phyloP scores from a whole-genome alignment of 2,329 filamentous ascomycete genomes.

The Aspergillus hortae region DNA sequence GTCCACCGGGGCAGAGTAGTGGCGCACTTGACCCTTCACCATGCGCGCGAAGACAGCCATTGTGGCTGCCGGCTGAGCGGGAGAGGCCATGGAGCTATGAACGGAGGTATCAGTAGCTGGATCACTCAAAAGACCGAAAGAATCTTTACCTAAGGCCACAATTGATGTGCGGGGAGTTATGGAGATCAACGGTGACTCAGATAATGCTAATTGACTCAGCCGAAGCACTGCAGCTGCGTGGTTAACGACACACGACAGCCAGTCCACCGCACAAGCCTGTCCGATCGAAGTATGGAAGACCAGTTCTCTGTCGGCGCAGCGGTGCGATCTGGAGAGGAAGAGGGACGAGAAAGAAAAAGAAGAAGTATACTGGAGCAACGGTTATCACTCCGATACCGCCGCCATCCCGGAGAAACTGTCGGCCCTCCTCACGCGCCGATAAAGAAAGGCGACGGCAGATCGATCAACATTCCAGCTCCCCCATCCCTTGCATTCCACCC shows the following conservation, averaged over 20 bases:
- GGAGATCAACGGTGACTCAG: neutral
- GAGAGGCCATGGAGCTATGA: slow-evolving; percentile 20
- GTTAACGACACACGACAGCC: neutral
- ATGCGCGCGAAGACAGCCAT: slow-evolving; percentile 35
- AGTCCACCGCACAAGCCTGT: neutral
- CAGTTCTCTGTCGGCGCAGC: neutral
- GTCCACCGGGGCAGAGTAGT: slow-evolving; percentile 46
- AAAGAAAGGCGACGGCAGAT: slow-evolving; percentile 7
- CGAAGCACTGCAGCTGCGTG: neutral
- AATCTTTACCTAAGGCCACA: neutral
- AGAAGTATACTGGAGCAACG: slow-evolving; percentile 1
- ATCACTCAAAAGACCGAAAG: neutral
- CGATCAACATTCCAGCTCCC: slow-evolving; percentile 13
- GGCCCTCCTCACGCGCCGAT: slow-evolving; percentile 16
- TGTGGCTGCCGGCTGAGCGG: slow-evolving; percentile 24
- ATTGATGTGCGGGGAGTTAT: neutral
- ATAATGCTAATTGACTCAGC: slow-evolving; percentile 6
- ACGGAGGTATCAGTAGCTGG: neutral
- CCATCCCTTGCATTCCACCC: slow-evolving; percentile 23
- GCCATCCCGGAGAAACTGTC: slow-evolving; percentile 28
- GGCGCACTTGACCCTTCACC: slow-evolving; percentile 37
- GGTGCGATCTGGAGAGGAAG: neutral
- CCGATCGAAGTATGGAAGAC: neutral
- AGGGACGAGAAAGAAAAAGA: slow-evolving; percentile 4
- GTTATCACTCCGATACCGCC: slow-evolving; percentile 23